Percentiles rank a stretch among this genome's conserved stretches.
These are phyloP conservation scores for Mycena citricolor DNA, from an alignment of 1,284 basidiomycete species.

Conservation along the genomic window DNA sequence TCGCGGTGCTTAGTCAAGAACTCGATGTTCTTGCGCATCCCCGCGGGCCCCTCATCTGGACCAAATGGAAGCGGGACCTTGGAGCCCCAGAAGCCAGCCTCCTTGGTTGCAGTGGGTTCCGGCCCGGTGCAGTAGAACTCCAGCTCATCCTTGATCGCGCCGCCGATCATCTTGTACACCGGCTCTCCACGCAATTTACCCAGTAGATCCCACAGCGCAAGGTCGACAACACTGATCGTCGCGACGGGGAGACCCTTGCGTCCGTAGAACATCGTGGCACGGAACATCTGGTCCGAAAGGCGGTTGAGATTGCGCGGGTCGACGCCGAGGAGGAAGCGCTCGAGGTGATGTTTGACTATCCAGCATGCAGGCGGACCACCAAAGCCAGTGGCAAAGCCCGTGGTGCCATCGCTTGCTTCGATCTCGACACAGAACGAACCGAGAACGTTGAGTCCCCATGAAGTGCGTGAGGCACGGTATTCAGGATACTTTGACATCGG, in stretches of 20 bases:
- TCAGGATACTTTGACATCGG: slow-evolving; percentile 44
- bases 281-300: slow-evolving; percentile 40
- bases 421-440: slow-evolving; percentile 50
- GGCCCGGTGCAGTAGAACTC: slow-evolving; percentile 52
- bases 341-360: slow-evolving; percentile 52
- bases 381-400: slow-evolving; percentile 48
- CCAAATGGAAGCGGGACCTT: slow-evolving; percentile 50
- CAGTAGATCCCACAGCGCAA: slow-evolving; percentile 51
- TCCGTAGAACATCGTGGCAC: slow-evolving; percentile 50
- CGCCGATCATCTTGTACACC: slow-evolving; percentile 56
- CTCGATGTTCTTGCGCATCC: slow-evolving; percentile 48
- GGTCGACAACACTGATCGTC: slow-evolving; percentile 31
- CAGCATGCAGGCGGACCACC: slow-evolving; percentile 54
- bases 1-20: slow-evolving; percentile 45
- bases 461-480: slow-evolving; percentile 43
- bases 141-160: slow-evolving; percentile 46
- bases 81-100: slow-evolving; percentile 50
- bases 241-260: slow-evolving; percentile 50
- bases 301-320: slow-evolving; percentile 48
- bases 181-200: slow-evolving; percentile 54
- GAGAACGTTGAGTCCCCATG: slow-evolving; percentile 43
- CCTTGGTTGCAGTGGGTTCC: slow-evolving; percentile 41
- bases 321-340: slow-evolving; percentile 49
- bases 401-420: slow-evolving; percentile 44
- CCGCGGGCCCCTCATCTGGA: slow-evolving; percentile 43